Percentiles rank a stretch among this genome's conserved stretches.
phyloP scores from a whole-genome alignment of 805 yeast genomes.

The Komagataella ulmi region DNA sequence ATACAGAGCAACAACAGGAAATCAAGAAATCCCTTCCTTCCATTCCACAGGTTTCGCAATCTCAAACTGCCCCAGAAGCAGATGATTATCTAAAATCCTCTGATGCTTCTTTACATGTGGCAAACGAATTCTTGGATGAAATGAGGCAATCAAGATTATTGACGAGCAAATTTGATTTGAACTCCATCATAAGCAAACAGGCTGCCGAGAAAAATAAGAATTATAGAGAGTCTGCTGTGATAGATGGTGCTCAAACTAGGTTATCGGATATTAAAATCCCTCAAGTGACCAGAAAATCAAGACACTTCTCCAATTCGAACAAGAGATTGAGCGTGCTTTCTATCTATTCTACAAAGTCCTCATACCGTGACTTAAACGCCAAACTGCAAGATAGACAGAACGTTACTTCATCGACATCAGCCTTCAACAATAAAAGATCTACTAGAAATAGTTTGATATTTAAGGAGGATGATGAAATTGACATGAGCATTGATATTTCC shows the following conservation, averaged over 20 bases:
- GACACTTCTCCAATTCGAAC: slow-evolving; percentile 44
- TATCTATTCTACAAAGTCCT: slow-evolving; percentile 53
- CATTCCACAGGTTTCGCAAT: neutral
- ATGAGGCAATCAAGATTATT: slow-evolving; percentile 28
- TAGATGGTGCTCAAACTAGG: slow-evolving; percentile 26
- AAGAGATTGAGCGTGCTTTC: slow-evolving; percentile 65
- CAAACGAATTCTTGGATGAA: slow-evolving; percentile 30
- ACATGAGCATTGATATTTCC: neutral
- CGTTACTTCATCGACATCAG: slow-evolving; percentile 5
- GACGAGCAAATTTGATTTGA: slow-evolving; percentile 25
- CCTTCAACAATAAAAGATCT: slow-evolving; percentile 2
- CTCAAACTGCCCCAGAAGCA: neutral
- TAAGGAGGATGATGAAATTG: neutral
- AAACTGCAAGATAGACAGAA: slow-evolving; percentile 16
- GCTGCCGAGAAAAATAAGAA: slow-evolving; percentile 13
- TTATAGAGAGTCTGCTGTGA: slow-evolving; percentile 4
- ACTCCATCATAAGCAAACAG: slow-evolving; percentile 3
- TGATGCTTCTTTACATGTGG: slow-evolving; percentile 8
- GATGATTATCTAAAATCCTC: neutral
- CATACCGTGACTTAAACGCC: slow-evolving; percentile 44
- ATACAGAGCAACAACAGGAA: neutral
- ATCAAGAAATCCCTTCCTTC: neutral
- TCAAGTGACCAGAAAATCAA: slow-evolving; percentile 55
- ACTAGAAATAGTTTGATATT: slow-evolving; percentile 2
- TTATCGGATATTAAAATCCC: slow-evolving; percentile 59